phyloP scores from a whole-genome alignment of 164 flowering plant genomes.

The Macadamia tetraphylla region DNA sequence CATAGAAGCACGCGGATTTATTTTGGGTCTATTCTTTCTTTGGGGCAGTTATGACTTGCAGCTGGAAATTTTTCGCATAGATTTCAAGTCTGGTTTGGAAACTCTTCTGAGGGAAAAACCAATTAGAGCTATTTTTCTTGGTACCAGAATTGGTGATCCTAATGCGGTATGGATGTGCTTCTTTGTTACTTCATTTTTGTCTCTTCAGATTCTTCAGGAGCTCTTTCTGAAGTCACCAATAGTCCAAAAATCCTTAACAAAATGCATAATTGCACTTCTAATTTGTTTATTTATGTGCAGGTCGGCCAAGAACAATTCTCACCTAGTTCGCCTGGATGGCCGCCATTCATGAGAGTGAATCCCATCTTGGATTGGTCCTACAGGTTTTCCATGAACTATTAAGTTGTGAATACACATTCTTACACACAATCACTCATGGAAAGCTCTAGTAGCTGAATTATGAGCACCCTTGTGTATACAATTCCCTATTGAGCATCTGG shows the following conservation, averaged over 20 bases:
- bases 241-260: neutral
- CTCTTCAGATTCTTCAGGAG: neutral
- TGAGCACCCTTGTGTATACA: neutral
- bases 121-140: slow-evolving; percentile 70
- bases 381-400: slow-evolving; percentile 32
- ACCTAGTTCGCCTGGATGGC: slow-evolving; percentile 83
- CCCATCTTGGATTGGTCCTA: slow-evolving; percentile 84
- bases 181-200: neutral
- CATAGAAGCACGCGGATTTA: neutral
- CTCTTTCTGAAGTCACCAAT: neutral
- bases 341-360: slow-evolving; percentile 82
- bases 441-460: neutral
- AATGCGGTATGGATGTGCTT: slow-evolving; percentile 46
- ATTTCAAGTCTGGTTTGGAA: slow-evolving; percentile 81
- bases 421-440: neutral
- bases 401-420: neutral
- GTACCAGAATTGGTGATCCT: slow-evolving; percentile 81
- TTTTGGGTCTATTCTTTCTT: neutral
- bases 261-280: neutral
- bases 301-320: slow-evolving; percentile 81
- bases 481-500: neutral
- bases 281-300: slow-evolving; percentile 23
- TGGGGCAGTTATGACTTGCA: slow-evolving; percentile 51
- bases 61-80: slow-evolving; percentile 55
- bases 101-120: slow-evolving; percentile 50